Evolutionary conservation across 306 rosid species (phyloP).

Genomic region (Ormosia emarginata): DNA sequence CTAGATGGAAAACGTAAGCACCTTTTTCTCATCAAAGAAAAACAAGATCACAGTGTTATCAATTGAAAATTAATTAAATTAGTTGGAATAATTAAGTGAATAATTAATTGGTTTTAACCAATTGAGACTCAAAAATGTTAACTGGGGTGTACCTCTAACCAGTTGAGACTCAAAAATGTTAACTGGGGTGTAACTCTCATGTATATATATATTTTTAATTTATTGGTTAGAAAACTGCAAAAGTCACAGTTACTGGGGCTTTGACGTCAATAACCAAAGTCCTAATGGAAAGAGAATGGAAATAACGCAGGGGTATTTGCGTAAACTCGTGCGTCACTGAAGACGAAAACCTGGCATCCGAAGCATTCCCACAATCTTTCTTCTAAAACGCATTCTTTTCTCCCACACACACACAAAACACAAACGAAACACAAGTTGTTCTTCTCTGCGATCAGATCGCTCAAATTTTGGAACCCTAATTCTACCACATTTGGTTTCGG

Average conservation of each 20-base stretch:
- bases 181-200: not conserved
- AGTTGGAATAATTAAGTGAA: not conserved
- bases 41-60: not conserved
- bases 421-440: not conserved
- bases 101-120: not conserved
- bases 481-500: conserved; percentile 13
- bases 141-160: not conserved
- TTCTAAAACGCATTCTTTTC: conserved; percentile 26
- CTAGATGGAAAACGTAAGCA: not conserved
- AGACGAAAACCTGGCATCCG: conserved; percentile 25
- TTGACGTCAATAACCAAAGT: not conserved
- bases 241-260: not conserved
- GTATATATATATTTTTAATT: not conserved
- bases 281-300: not conserved
- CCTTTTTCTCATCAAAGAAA: not conserved
- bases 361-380: conserved; percentile 14
- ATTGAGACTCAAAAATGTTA: not conserved
- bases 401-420: conserved; percentile 5
- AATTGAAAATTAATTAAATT: not conserved
- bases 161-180: no score
- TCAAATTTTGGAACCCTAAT: conserved; percentile 52
- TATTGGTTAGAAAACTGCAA: not conserved
- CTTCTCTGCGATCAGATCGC: conserved; percentile 61
- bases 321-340: not conserved
- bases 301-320: not conserved